A percentile compares a stretch with the other conserved stretches of the same genome.
Evolutionary conservation across 2,329 filamentous ascomycete genomes (phyloP).

Genomic region (Cladorrhinum sp.): DNA sequence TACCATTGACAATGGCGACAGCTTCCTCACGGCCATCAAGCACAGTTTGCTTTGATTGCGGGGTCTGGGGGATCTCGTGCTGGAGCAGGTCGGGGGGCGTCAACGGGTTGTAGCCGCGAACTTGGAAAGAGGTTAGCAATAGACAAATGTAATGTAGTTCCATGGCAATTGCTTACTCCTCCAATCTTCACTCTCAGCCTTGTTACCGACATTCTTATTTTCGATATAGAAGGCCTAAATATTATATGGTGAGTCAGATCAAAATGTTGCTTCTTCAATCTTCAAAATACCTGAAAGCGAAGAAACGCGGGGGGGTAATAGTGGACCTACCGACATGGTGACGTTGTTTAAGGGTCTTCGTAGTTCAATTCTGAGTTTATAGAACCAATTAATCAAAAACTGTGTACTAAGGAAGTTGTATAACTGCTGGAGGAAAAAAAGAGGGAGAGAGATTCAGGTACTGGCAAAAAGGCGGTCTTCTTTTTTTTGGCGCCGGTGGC

Average conservation of each 20-base stretch:
- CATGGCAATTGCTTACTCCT: constrained; percentile 57
- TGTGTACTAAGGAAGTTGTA: neutral
- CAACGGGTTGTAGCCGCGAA: constrained; percentile 88
- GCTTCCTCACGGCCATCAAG: constrained; percentile 61
- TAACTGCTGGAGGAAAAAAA: neutral
- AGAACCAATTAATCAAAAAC: neutral
- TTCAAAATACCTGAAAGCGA: neutral
- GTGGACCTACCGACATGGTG: constrained; percentile 35
- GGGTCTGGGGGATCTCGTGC: constrained; percentile 73
- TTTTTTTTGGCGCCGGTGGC: constrained; percentile 12
- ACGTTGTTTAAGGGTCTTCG: neutral
- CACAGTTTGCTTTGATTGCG: constrained; percentile 58
- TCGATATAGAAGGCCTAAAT: constrained; percentile 66
- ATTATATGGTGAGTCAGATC: constrained; percentile 29
- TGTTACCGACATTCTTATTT: constrained; percentile 76
- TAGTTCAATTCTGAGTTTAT: neutral
- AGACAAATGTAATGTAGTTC: constrained; percentile 5
- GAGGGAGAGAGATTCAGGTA: neutral
- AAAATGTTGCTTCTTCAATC: neutral
- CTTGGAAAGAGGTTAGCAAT: constrained; percentile 40
- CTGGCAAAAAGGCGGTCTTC: neutral
- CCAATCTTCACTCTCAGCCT: constrained; percentile 73
- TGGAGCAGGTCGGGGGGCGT: constrained; percentile 93
- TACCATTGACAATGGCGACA: constrained; percentile 61
- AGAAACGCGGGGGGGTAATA: neutral